Percentiles rank a stretch among this genome's conserved stretches.
phyloP scores from a whole-genome alignment of 164 flowering plant species.

The Vitis rotundifolia region DNA sequence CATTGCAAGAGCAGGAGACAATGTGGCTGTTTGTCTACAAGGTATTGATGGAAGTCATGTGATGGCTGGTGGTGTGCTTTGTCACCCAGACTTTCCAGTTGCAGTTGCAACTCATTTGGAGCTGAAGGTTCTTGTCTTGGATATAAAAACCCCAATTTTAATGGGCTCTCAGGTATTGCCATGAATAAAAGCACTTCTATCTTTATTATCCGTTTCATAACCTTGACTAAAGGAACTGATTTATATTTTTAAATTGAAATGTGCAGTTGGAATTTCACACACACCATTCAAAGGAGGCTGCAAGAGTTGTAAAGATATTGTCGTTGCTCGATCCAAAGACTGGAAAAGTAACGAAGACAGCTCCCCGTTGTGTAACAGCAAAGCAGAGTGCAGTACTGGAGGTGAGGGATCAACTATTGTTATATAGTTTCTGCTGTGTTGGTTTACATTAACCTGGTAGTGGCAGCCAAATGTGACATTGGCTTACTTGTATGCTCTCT shows the following conservation, averaged over 20 bases:
- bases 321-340: conserved; percentile 83
- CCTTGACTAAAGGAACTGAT: not conserved
- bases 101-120: conserved; percentile 68
- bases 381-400: conserved; percentile 88
- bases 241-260: conserved; percentile 7
- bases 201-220: not conserved
- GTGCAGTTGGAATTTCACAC: conserved; percentile 84
- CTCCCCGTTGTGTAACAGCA: conserved; percentile 76
- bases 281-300: conserved; percentile 90
- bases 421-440: not conserved
- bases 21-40: conserved; percentile 67
- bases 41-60: conserved; percentile 68
- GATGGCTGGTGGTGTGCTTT: conserved; percentile 82
- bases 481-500: too few relatives aligned
- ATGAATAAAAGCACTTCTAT: not conserved
- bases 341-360: conserved; percentile 69
- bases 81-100: conserved; percentile 94
- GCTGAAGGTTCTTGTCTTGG: conserved; percentile 81
- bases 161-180: conserved; percentile 75
- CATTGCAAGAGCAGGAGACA: conserved; percentile 91
- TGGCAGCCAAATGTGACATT: not conserved
- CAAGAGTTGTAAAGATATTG: conserved; percentile 61
- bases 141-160: conserved; percentile 63
- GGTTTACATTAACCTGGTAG: not conserved
- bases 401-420: conserved; percentile 33